Base-by-base conservation (phyloP, 225 moss, liverwort and hornwort species). In the Ulota crispa region DNA sequence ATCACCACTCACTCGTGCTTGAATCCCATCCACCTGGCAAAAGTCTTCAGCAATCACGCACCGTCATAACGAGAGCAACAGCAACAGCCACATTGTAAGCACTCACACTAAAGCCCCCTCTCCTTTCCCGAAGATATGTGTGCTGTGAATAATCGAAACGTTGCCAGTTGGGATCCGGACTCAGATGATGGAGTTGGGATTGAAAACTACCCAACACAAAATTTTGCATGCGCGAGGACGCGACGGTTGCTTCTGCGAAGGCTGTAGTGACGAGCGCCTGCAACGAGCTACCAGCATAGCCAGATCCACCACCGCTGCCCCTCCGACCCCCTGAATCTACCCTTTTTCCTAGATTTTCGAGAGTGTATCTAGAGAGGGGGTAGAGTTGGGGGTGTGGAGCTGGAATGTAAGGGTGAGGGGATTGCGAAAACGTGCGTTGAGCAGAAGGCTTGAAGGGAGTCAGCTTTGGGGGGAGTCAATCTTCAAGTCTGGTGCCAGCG, bases 311-410 rank as follows among this genome's bases (percentile, higher is more conserved):
- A 54, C 77, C 37, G 37, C 63, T 47, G 31, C n/a, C 23, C 23
- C 19, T 28, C 2, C 47, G 16, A 47, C 47, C 47, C 47, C 3
- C 47, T 16, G 43, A 39, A 39, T 50, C 5, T 16, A 18, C 16
- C 5, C 18, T 16, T 6, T 16, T 4, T 2, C 6, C 2, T 64
- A 72, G 64, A 83, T 8, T 18, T 4, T 0, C 1, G 0, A 11
- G 1, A 3, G 0, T 2, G 0, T 8, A 27, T 54, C 26, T 13
- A 66, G 0, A 1, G 0, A 0, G 0, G 0, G 0, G 0, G 9
- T 9, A 77, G 6, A 61, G 16, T 2, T 21, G 20, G 1, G 3
- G 7, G 4, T 5, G 2, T 4, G 27, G 50, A 32, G 3, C n/a
- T 7, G 16, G 18, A 52, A 34, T 64, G 64, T 50, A 32, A 0